Base-by-base conservation (phyloP, 805 yeast genomes). In the Myxozyma geophila region DNA sequence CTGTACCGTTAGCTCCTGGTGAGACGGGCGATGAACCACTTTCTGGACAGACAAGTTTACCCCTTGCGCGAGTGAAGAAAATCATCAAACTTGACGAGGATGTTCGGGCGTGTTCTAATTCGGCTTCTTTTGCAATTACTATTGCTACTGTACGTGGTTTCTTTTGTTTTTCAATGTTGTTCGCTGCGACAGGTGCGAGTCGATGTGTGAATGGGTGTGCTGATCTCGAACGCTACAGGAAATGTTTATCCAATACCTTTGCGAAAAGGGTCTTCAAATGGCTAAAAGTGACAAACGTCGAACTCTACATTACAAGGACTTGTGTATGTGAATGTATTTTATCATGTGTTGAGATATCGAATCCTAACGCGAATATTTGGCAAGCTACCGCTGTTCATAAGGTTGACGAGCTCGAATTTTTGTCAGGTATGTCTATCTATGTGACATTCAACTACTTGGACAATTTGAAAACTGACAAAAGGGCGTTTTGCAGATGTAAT, bases 1-100 rank as follows among this genome's bases (percentile, higher is more conserved):
- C 5, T 28, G 28, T 5, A 28, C 5, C 28, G 28, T 28, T 28
- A 28, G 5, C 5, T 28, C 28, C 28, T 28, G 28, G 28, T 28
- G 28, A 28, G 28, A 28, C n/a, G 19, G 56, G 49, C 5, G 54
- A 55, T 12, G 52, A 51, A 4, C 33, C 33, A 13, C 55, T 51
- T 0, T 56, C 66, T 12, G 68, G 68, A 21, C 60, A 55, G 23
- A 13, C 64, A 12, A 37, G 54, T 33, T 54, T 70, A 49, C 73
- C 73, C 19, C 62, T 70, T 15, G 58, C 73, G 13, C 63, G 72
- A 36, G 64, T 70, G 36, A 70, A 70, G 55, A 52, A 59, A 56
- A 67, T 70, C 44, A 60, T 70, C 37, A 70, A 67, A 49, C 57
- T 63, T 7, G 73, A 70, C 43, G 69, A 71, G 7, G 73, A 70